Conservation (phyloP, 306 rosid genomes). For the Ceratonia siliqua region DNA sequence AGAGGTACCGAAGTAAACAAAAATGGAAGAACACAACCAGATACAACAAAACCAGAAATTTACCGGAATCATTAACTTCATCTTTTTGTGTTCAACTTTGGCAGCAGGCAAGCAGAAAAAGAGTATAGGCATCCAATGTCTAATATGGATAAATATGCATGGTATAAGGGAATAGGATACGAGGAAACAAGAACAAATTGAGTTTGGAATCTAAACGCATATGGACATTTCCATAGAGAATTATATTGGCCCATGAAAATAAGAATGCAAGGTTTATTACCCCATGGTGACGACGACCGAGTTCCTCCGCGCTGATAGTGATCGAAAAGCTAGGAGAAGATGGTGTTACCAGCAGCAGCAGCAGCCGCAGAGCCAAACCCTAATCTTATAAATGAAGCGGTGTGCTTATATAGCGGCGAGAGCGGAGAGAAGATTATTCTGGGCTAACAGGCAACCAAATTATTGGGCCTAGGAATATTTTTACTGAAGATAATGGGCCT, state of each 20-base stretch:
- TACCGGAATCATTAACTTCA: neutral
- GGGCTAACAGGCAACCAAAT: neutral
- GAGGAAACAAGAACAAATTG: neutral
- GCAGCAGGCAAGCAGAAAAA: neutral
- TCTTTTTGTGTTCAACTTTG: neutral
- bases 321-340: neutral
- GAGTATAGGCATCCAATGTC: neutral
- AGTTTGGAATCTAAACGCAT: neutral
- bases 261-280: conserved; percentile 27
- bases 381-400: neutral
- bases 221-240: neutral
- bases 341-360: conserved; percentile 18
- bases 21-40: neutral
- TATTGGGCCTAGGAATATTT: too few species aligned
- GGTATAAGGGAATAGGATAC: neutral
- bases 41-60: neutral
- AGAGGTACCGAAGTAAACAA: neutral
- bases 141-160: neutral
- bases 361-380: conserved; percentile 46
- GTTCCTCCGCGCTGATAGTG: conserved; percentile 13
- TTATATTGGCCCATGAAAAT: neutral
- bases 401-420: neutral
- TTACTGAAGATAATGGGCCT: too few species aligned
- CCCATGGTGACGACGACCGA: conserved; percentile 50
- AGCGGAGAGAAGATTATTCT: neutral